Evolutionary conservation across 306 rosid species (phyloP).

Genomic region (Senna tora): DNA sequence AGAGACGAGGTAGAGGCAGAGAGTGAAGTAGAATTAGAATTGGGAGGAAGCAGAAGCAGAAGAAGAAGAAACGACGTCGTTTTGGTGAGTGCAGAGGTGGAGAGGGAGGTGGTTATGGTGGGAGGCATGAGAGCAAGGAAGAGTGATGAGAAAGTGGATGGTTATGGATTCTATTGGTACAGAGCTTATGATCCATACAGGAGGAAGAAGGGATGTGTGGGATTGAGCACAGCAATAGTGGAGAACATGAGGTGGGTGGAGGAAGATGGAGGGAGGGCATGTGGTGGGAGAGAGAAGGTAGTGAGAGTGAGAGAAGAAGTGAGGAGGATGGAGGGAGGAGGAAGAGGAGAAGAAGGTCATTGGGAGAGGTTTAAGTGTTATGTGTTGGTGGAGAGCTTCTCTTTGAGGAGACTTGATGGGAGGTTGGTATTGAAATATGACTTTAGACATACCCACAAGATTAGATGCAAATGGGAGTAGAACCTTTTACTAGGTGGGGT

Average conservation of each 20-base stretch:
- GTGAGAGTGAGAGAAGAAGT: conserved; percentile 58
- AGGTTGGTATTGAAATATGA: conserved; percentile 54
- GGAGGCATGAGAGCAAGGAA: conserved; percentile 57
- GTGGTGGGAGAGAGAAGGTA: conserved; percentile 54
- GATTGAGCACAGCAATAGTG: conserved; percentile 62
- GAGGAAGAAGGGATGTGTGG: conserved; percentile 53
- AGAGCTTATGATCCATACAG: conserved; percentile 46
- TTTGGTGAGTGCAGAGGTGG: conserved; percentile 50
- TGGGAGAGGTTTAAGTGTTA: conserved; percentile 66
- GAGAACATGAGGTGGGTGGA: conserved; percentile 74
- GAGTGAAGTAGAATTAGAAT: too few species aligned
- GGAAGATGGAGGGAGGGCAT: conserved; percentile 76
- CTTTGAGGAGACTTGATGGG: conserved; percentile 66
- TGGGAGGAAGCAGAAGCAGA: not conserved
- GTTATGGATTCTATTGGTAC: conserved; percentile 62
- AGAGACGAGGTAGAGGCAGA: conserved; percentile 24
- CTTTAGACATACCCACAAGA: conserved; percentile 59
- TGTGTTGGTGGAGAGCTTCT: conserved; percentile 70
- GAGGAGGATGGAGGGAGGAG: conserved; percentile 38
- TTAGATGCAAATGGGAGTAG: conserved; percentile 64
- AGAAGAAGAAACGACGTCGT: conserved; percentile 37
- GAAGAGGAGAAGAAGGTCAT: conserved; percentile 29
- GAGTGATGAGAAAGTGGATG: conserved; percentile 41
- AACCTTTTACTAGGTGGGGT: too few species aligned
- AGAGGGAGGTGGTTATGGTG: conserved; percentile 63